Evolutionary conservation across 1,284 basidiomycete species (phyloP), one percentile per base, ranked within the genome.

Genomic region (Meripilus lineatus): DNA sequence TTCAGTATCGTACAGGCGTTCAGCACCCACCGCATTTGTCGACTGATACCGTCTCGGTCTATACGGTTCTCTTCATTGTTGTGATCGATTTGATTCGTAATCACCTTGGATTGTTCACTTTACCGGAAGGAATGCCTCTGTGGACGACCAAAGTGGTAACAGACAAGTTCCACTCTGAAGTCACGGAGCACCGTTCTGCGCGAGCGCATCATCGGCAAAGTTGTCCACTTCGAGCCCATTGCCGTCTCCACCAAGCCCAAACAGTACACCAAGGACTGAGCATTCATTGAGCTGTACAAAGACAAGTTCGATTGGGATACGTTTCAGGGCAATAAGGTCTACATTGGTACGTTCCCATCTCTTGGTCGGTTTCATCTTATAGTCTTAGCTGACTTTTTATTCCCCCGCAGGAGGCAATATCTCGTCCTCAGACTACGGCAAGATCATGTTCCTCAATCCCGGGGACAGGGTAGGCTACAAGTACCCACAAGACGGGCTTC

Each of bases 381-480:
- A 30, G n/a, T n/a, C 8, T 30, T n/a, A 30, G 28, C 28, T 30
- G 28, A 30, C 28, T 49, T 35, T 42, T 32, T 44, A 37, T 48
- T 42, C 39, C 39, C 45, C 22, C 22, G 23, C 49, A 61, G 61
- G 55, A 30, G 59, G 51, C 14, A 65, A 60, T 25, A 17, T 55
- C 44, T 46, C 58, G 20, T 4, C 32, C 13, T 4, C 45, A 21
- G 57, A 66, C 22, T 67, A 37, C 36, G 50, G 34, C 15, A 49
- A 56, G 1, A 46, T 35, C 8, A 57, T 66, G 64, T 64, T 49
- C 47, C 57, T 65, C 39, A 52, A 63, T 30, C 44, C 46, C 32
- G 40, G 21, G 4, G 58, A 59, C 40, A 8, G 20, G 61, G 13
- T n/a, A n/a, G n/a, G n/a, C n/a, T n/a, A n/a, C n/a, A n/a, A n/a